Evolutionary conservation across 129 eudicot genomes (phyloP), one percentile per base, ranked within the genome.

Genomic region (Calendula officinalis): DNA sequence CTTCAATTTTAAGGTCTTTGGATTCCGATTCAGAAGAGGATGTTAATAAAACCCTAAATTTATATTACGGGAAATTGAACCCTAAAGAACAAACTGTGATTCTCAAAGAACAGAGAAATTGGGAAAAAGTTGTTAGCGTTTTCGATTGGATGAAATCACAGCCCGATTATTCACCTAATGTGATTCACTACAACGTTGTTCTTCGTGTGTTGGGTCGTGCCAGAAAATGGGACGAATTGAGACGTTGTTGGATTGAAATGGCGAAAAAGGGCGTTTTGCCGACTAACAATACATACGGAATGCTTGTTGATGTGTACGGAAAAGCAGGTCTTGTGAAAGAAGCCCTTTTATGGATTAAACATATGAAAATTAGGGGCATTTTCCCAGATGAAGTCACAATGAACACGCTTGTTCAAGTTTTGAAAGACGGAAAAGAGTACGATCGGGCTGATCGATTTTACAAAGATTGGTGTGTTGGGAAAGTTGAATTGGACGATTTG

Each of bases 211-310:
- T 91, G 7, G 94, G 98, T 57, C 80, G 80, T 53, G 94, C 98
- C 2, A 74, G 79, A 40, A 82, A 81, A 64, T 91, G 98, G 98
- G 96, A 91, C 58, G 90, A 83, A 13, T 77, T 91, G 69, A 84
- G 97, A 74, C 83, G 81, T 58, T 84, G 90, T 56, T 91, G 97
- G 97, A 75, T 87, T 66, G 96, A 91, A 10, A 87, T 91, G 98
- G 95, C 90, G 0, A 73, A 74, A 9, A 83, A 78, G 33, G 88
- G 94, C 0, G 80, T 87, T 60, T 9, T 84, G 22, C 86, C 98
- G 0, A 87, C 94, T 11, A 84, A 87, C 75, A 82, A 84, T 60
- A 84, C 94, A 5, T 84, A 87, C 34, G 71, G 79, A 4, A 87
- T 87, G 87, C 98, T 91, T 57, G 82, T 91, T 53, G 94, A 84